Evolutionary conservation across 2,329 filamentous ascomycete species (phyloP), one percentile per base, ranked within the genome.

Genomic region (Fusarium sp.): DNA sequence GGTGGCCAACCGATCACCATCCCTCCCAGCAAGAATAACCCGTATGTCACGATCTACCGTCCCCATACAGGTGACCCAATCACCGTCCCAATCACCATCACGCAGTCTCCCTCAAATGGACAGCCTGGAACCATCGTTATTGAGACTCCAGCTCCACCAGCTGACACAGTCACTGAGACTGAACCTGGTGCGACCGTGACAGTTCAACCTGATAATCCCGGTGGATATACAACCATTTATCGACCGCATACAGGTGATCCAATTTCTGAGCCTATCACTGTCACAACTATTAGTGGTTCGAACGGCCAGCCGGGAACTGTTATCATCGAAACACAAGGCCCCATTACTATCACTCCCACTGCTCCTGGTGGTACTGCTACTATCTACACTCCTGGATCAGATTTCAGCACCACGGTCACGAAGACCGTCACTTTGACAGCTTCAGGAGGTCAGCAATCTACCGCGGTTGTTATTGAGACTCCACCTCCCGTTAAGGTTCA

Each of bases 111-210:
- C 5, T 45, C 65, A 14, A 62, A 66, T 22, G 70, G 70, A 25
- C 70, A 70, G 33, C 70, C 70, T 25, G 70, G 70, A 56, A 72
- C 70, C 2, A 59, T 72, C 35, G 59, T 72, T 20, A 67, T 72
- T 17, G 70, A 72, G 56, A 72, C 70, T 15, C 70, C 62, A 12
- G 66, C 49, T 14, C 25, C 47, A 4, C 46, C 55, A 22, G 50
- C 50, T 18, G 49, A 64, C 31, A 68, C 66, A 13, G 42, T 61
- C 12, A 72, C 60, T 14, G 44, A 61, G 44, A 59, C 54, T 36
- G 31, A 39, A 9, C 50, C 59, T 14, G 69, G 56, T 29, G 56
- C 50, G 17, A 65, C 60, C 3, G 50, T 62, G 14, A 72, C 70
- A 4, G 38, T 72, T 14, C 69, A 71, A 36, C 65, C 65, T 31